Evolutionary conservation across 257 asterid genomes (phyloP).

Genomic region (Buddleja alternifolia): DNA sequence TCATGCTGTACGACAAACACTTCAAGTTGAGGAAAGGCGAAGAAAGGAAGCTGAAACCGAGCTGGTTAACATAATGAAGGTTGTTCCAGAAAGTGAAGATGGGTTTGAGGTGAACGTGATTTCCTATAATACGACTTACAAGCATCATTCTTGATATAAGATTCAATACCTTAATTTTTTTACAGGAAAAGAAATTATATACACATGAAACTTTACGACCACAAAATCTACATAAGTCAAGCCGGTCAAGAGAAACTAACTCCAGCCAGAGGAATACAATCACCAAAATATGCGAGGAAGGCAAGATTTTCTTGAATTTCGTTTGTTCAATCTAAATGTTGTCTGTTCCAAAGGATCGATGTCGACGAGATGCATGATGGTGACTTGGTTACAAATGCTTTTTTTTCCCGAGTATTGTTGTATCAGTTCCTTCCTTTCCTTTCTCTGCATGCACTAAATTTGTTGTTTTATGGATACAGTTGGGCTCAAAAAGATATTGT

Average conservation of each 20-base stretch:
- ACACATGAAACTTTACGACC: constrained; percentile 46
- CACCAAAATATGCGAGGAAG: constrained; percentile 92
- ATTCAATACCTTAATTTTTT: constrained; percentile 14
- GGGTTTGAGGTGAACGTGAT: constrained; percentile 71
- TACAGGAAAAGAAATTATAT: constrained; percentile 81
- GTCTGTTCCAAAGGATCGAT: not conserved
- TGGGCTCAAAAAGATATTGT: constrained; percentile 86
- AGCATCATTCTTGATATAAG: constrained; percentile 13
- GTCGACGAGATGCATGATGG: not conserved
- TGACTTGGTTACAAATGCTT: not conserved
- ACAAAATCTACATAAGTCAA: constrained; percentile 42
- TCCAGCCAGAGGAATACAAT: constrained; percentile 74
- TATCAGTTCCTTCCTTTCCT: not conserved
- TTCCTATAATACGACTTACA: constrained; percentile 16
- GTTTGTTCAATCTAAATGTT: constrained; percentile 9
- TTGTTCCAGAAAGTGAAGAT: constrained; percentile 85
- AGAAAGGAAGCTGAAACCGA: constrained; percentile 78
- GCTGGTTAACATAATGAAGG: constrained; percentile 56
- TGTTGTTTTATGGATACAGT: constrained; percentile 49
- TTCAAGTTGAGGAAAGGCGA: constrained; percentile 64
- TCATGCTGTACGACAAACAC: constrained; percentile 52
- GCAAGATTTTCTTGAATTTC: constrained; percentile 46
- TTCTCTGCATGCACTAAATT: constrained; percentile 23
- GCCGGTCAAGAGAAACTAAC: constrained; percentile 60
- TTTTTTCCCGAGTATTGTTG: not conserved